Percentiles rank a stretch among this genome's conserved stretches.
Evolutionary conservation across 2,329 filamentous ascomycete species (phyloP).

Genomic region (Cryphonectria carpinicola): DNA sequence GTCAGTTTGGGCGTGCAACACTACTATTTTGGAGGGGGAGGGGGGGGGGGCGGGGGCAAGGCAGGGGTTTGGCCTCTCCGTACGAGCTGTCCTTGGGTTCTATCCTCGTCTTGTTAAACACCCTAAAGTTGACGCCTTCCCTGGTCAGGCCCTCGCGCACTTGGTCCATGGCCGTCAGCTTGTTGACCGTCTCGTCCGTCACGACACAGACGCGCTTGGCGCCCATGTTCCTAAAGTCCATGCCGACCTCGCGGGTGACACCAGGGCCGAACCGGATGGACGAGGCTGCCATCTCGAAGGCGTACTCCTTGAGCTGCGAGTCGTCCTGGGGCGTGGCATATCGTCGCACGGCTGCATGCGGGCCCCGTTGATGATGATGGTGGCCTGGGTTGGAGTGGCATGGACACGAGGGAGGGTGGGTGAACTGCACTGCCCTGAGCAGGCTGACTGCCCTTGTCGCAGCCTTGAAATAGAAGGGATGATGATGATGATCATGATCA

Average conservation of each 20-base stretch:
- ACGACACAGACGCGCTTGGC: constrained; percentile 88
- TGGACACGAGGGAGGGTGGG: constrained; percentile 84
- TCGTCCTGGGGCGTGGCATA: constrained; percentile 78
- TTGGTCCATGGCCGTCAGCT: constrained; percentile 87
- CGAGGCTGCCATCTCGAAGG: constrained; percentile 97
- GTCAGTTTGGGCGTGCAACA: constrained; percentile 1
- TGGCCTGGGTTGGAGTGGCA: constrained; percentile 89
- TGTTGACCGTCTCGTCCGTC: constrained; percentile 81
- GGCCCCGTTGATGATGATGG: constrained; percentile 67
- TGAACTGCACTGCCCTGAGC: constrained; percentile 88
- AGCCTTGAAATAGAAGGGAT: constrained; percentile 44
- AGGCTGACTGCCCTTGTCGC: constrained; percentile 70
- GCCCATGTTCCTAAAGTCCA: constrained; percentile 94
- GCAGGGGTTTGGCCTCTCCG: constrained; percentile 39
- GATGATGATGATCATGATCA: background rate
- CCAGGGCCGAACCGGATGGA: constrained; percentile 93
- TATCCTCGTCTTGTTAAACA: constrained; percentile 80
- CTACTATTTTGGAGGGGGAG: too few relatives aligned
- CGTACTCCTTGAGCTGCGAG: constrained; percentile 86
- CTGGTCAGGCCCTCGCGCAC: constrained; percentile 77
- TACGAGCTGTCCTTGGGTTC: constrained; percentile 95
- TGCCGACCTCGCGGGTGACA: constrained; percentile 92
- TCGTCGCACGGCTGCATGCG: constrained; percentile 41
- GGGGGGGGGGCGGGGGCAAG: too few relatives aligned
- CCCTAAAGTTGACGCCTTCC: constrained; percentile 78